These are phyloP conservation scores for Saposhnikovia divaricata DNA, from an alignment of 129 eudicot species.

Conservation along the genomic window DNA sequence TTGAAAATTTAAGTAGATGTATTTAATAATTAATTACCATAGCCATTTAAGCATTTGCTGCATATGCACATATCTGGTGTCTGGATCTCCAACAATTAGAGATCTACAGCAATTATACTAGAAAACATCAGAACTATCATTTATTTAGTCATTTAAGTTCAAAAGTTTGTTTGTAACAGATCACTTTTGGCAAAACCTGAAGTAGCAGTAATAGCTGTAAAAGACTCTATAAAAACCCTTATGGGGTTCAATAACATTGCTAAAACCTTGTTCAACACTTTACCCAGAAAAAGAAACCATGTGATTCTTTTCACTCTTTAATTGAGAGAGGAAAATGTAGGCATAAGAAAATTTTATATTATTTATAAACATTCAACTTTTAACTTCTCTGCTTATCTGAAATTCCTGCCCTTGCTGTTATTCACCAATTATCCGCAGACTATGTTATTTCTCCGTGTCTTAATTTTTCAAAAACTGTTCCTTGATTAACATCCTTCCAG, in stretches of 20 bases:
- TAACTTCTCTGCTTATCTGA: background rate
- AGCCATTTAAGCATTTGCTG: background rate
- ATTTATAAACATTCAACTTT: too few relatives aligned
- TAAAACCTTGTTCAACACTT: background rate
- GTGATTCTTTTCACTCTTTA: too few relatives aligned
- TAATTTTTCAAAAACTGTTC: background rate
- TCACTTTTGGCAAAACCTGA: background rate
- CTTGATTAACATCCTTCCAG: background rate
- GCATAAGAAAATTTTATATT: too few relatives aligned
- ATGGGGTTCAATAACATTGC: background rate
- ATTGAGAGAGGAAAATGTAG: too few relatives aligned
- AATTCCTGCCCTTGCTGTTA: background rate
- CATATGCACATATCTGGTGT: slow-evolving; percentile 2
- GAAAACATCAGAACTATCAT: background rate
- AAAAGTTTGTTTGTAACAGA: background rate
- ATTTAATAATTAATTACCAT: background rate
- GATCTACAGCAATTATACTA: background rate
- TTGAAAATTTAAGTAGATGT: background rate
- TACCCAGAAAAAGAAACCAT: background rate
- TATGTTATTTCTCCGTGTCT: background rate
- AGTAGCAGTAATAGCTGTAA: background rate
- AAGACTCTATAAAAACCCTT: background rate
- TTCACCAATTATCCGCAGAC: background rate
- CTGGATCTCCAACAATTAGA: background rate
- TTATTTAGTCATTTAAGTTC: background rate